Evolutionary conservation across 768 basidiomycete species (phyloP).

Genomic region (Botryobasidium botryosum): DNA sequence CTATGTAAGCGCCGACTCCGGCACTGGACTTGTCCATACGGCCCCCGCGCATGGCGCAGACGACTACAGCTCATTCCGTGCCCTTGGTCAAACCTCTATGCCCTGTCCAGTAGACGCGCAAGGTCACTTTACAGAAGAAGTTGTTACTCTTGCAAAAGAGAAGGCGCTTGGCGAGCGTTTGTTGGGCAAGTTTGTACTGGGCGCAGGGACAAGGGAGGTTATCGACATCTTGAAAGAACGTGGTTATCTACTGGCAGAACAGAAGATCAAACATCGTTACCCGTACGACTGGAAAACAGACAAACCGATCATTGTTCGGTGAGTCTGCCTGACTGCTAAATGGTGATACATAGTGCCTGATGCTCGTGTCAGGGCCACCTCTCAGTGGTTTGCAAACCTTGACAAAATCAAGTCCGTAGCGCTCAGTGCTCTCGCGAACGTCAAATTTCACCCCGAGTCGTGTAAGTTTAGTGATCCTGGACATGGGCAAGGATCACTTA

Average conservation of each 20-base stretch:
- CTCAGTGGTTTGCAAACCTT: slow-evolving; percentile 95
- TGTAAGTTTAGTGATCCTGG: slow-evolving; percentile 32
- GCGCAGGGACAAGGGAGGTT: slow-evolving; percentile 50
- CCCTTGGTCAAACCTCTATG: slow-evolving; percentile 30
- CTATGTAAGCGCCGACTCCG: slow-evolving; percentile 75
- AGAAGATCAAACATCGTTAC: slow-evolving; percentile 70
- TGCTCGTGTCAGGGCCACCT: slow-evolving; percentile 47
- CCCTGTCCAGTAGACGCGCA: slow-evolving; percentile 68
- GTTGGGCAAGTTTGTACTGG: slow-evolving; percentile 53
- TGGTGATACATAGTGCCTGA: background rate
- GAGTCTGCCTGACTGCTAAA: slow-evolving; percentile 15
- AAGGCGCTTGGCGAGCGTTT: slow-evolving; percentile 27
- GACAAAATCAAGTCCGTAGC: slow-evolving; percentile 69
- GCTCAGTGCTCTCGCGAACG: slow-evolving; percentile 43
- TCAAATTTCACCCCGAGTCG: slow-evolving; percentile 55
- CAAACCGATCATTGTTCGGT: slow-evolving; percentile 83
- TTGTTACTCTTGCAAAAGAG: slow-evolving; percentile 41
- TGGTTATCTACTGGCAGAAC: slow-evolving; percentile 40
- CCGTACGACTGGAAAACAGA: slow-evolving; percentile 97
- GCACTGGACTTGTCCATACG: slow-evolving; percentile 89
- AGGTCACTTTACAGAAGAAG: slow-evolving; percentile 48
- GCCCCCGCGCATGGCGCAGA: slow-evolving; percentile 91
- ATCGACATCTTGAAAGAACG: slow-evolving; percentile 40
- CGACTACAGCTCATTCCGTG: slow-evolving; percentile 60
- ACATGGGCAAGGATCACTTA: background rate